Evolutionary conservation across 768 basidiomycete species (phyloP), one percentile per base, ranked within the genome.

Genomic region (Gymnopilus junonius): DNA sequence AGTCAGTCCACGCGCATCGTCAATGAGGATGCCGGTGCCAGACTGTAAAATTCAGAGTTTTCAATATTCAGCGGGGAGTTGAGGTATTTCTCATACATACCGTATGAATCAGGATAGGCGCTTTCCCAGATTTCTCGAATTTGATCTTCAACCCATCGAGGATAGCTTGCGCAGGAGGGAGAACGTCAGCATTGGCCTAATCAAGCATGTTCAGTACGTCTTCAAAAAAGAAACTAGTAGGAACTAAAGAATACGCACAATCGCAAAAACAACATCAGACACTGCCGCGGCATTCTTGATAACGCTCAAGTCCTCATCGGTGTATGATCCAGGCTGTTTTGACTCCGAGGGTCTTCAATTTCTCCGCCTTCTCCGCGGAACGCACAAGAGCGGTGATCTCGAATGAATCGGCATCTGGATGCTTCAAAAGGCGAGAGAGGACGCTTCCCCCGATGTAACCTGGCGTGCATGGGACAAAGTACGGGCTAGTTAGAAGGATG

Each of bases 391-490:
- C 80, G 3, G 78, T 83, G 42, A 86, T 76, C 8, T 77, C 67
- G 54, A 82, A 76, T 4, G 69, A 67, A 17, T 65, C 45, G 54
- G 70, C 66, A 25, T 77, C 69, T 15, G 77, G 74, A 48, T 79
- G 79, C 5, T 66, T 65, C 8, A 86, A 71, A 35, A 86, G 75
- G 31, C 76, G 80, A 10, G 69, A 60, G 12, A 85, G 75, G 20
- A 85, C 73, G 17, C 81, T 66, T 32, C 84, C 84, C 7, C 85
- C 85, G 54, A 86, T 79, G 67, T 85, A 85, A 35, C 84, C 84
- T 72, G n/a, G n/a, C n/a, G n/a, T n/a, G n/a, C n/a, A n/a, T n/a
- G n/a, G n/a, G n/a, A n/a, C n/a, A n/a, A n/a, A n/a, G n/a, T n/a
- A n/a, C n/a, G n/a, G n/a, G n/a, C n/a, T 37, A 3, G 8, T 2